Base-by-base conservation (phyloP, 345 rosid species). In the Dimocarpus longan region DNA sequence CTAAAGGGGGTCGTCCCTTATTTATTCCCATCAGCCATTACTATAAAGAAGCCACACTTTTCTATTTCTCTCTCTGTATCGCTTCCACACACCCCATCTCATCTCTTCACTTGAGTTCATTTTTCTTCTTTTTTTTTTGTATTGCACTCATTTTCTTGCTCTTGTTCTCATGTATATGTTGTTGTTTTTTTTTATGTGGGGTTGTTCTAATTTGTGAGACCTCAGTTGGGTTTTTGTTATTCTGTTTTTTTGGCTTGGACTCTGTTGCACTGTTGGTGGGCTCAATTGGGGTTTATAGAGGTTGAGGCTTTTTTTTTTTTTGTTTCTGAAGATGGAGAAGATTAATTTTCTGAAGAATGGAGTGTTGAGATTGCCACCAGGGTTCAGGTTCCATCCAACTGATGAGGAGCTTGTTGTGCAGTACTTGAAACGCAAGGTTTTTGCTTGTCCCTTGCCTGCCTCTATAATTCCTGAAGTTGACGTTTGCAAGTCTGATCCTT, bases 371-470 rank as follows among this genome's bases (percentile, higher is more conserved):
- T 80, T 95, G 77, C 98, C 98, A 24, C 99, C 97, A 5, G 99
- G 99, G 0, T 95, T 95, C 65, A 84, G 99, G 24, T 93, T 95
- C 85, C 99, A 95, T 78, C 98, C 99, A 0, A 93, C 98, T 6
- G 99, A 93, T 62, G 93, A 95, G 78, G 98, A 95, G 89, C 87
- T 95, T 37, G 91, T 95, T 13, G 86, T 89, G 79, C 93, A 93
- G 66, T 95, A 95, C 84, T 78, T 95, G 80, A 79, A 78, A 85
- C 75, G 90, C 15, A 95, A 92, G 84, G 96, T 86, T 8, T 85
- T 78, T 50, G 70, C 87, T 80, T 91, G 83, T 80, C 93, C 97
- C 26, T 81, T 95, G 80, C 97, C 98, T 24, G 95, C 98, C 79
- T 90, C 93, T 13, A 86, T 95, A 37, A 95, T 95, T 66, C 96